Base-by-base conservation (phyloP, 2,329 filamentous ascomycete genomes). In the Leptographium radiaticola region DNA sequence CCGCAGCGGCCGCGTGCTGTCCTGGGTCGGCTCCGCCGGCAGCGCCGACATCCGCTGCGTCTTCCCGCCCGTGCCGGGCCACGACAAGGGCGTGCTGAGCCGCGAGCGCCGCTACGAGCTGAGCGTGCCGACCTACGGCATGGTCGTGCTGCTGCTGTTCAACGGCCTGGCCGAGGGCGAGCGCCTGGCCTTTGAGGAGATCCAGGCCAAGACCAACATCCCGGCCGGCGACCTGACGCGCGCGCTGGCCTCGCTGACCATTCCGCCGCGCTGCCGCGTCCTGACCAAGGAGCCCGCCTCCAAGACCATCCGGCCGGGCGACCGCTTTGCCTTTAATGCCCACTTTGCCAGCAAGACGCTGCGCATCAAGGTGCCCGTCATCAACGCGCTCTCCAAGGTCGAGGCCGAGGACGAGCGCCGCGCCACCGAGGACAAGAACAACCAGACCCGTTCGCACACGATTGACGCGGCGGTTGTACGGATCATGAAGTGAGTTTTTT, bases 61-160 rank as follows among this genome's bases (percentile, higher is more conserved):
- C 42, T 84, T 98, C 69, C 83, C 85, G 38, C 78, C 81, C 63
- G 74, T 87, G 1, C 77, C 81, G 42, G 84, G 86, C 38, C 89
- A 89, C 62, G 79, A 82, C 13, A 80, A 83, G 2, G 74, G 77
- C 0, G 67, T 71, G 0, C 65, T 84, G 25, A 75, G 77, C 55
- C 80, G 77, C 55, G 83, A 86, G 59, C 77, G 86, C 38, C 83
- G 84, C 39, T 91, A 97, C 64, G 93, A 98, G 62, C 74, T 98
- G 53, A 95, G 89, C 57, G 89, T 95, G 20, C 86, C 89, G 1
- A 97, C 93, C 0, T 93, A 93, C 65, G 89, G 84, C 62, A 95
- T 97, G 87, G 72, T 96, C 20, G 83, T 97, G 30, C 70, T 98
- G 20, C 68, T 95, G 46, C 79, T 96, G 0, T 98, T 97, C 75